Conservation (phyloP, 371 early-diverging fungal genomes). For the Mortierella sp. region DNA sequence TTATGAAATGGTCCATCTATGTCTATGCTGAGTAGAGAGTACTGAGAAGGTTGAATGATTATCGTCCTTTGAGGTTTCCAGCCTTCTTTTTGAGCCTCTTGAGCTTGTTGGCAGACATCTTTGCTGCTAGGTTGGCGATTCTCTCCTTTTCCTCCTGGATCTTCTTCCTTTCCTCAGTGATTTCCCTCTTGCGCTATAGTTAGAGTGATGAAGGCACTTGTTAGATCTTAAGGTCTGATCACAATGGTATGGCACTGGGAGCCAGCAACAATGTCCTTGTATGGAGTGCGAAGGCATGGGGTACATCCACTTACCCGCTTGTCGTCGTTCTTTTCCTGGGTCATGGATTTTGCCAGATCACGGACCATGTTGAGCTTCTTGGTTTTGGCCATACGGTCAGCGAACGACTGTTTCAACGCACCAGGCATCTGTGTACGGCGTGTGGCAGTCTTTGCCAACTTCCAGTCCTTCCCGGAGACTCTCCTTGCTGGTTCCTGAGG, state of each 20-base stretch:
- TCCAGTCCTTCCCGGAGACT: slow-evolving; percentile 54
- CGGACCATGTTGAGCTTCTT: slow-evolving; percentile 43
- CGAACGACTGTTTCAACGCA: slow-evolving; percentile 44
- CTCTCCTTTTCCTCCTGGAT: slow-evolving; percentile 72
- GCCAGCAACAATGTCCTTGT: not conserved
- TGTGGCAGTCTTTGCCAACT: slow-evolving; percentile 47
- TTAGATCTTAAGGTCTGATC: too few relatives aligned
- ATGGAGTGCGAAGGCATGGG: not conserved
- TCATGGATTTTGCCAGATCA: slow-evolving; percentile 48
- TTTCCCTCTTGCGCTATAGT: slow-evolving; percentile 65
- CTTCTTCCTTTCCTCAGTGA: slow-evolving; percentile 68
- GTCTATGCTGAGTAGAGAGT: too few relatives aligned
- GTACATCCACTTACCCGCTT: slow-evolving; percentile 37
- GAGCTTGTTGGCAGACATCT: slow-evolving; percentile 65
- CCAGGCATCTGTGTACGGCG: slow-evolving; percentile 44
- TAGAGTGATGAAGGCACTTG: too few relatives aligned
- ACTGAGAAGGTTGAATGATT: slow-evolving; percentile 3
- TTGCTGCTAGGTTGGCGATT: slow-evolving; percentile 63
- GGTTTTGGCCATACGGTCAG: slow-evolving; percentile 50
- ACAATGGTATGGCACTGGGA: too few relatives aligned
- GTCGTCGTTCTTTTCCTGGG: slow-evolving; percentile 52
- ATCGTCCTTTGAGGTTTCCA: slow-evolving; percentile 56
- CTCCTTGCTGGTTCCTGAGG: slow-evolving; percentile 44
- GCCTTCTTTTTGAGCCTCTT: slow-evolving; percentile 62
- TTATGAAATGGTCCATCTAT: too few relatives aligned